Base-by-base conservation (phyloP, 1,284 basidiomycete genomes). In the Marasmius oreades region DNA sequence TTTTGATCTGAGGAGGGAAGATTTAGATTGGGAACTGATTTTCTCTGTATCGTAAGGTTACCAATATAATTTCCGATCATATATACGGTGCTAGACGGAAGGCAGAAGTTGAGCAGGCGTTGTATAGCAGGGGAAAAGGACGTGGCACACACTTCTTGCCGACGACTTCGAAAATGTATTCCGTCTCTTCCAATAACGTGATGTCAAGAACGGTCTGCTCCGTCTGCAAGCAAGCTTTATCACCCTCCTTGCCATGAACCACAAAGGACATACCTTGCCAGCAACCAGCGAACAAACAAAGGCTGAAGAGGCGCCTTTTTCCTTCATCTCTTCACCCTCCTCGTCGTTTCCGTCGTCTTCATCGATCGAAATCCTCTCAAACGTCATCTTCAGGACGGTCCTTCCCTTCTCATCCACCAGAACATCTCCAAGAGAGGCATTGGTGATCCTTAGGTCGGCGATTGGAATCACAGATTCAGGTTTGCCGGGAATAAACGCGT, bases 51-150 rank as follows among this genome's bases (percentile, higher is more conserved):
- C 23, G 33, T n/a, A 20, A 8, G 14, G 74, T 54, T 71, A 91
- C 85, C 82, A 65, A 96, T 86, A 76, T 94, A 96, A 77, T 97
- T 95, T 59, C 95, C 95, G 61, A 90, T 85, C 56, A 98, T 74
- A 73, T 95, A 88, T 59, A 98, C 80, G 52, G 86, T 77, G 73
- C 92, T 94, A 48, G 14, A 39, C 34, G 39, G 34, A 36, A n/a
- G 43, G 37, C 50, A 55, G 4, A 52, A 51, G 62, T 51, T 57
- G 59, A 54, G 37, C 50, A 47, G 46, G n/a, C n/a, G n/a, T 54
- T 48, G 54, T 51, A 28, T 43, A 39, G 36, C 14, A 22, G 18
- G 42, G 24, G 36, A 37, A 44, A 55, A 53, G 23, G 46, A 22
- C 55, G 46, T 18, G 64, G 23, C n/a, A 50, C 78, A 62, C 62